A percentile compares a stretch with the other conserved stretches of the same genome.
These are phyloP conservation scores for Kwoniella botswanensis DNA, from an alignment of 768 basidiomycete genomes.

Conservation along the genomic window DNA sequence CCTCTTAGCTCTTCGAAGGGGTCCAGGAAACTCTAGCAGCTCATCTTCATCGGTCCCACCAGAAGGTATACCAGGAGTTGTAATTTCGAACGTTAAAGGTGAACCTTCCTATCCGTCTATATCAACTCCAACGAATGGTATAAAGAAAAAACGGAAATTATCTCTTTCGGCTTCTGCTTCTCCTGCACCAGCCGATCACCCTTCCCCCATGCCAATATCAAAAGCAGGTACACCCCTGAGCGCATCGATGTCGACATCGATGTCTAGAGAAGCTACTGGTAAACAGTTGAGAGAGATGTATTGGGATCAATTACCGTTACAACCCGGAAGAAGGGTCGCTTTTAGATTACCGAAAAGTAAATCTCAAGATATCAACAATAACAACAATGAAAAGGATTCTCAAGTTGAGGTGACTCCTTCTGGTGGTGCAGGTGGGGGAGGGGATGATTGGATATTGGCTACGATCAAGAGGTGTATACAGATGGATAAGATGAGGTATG, in stretches of 20 bases:
- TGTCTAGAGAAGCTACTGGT: slow-evolving; percentile 35
- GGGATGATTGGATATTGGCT: slow-evolving; percentile 60
- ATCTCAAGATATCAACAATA: slow-evolving; percentile 5
- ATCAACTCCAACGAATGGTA: not conserved
- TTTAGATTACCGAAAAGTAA: slow-evolving; percentile 52
- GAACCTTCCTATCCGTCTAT: not conserved
- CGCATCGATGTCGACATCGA: slow-evolving; percentile 15
- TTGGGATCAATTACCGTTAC: slow-evolving; percentile 58
- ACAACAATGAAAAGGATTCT: not conserved
- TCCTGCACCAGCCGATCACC: slow-evolving; percentile 18
- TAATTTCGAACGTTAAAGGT: not conserved
- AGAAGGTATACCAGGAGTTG: not conserved
- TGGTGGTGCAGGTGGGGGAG: slow-evolving; percentile 19
- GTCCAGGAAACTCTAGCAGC: not conserved
- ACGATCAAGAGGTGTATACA: slow-evolving; percentile 53
- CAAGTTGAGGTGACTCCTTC: slow-evolving; percentile 9
- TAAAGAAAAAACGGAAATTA: slow-evolving; percentile 31
- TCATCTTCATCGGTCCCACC: not conserved
- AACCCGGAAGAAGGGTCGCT: slow-evolving; percentile 57
- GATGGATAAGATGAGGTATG: slow-evolving; percentile 59
- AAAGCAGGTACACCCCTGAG: not conserved
- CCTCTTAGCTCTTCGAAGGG: slow-evolving; percentile 36
- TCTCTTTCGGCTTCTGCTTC: slow-evolving; percentile 24
- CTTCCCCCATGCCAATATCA: not conserved
- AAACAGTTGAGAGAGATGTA: slow-evolving; percentile 48